phyloP scores from a whole-genome alignment of 805 yeast species.

The Candida berthetii region DNA sequence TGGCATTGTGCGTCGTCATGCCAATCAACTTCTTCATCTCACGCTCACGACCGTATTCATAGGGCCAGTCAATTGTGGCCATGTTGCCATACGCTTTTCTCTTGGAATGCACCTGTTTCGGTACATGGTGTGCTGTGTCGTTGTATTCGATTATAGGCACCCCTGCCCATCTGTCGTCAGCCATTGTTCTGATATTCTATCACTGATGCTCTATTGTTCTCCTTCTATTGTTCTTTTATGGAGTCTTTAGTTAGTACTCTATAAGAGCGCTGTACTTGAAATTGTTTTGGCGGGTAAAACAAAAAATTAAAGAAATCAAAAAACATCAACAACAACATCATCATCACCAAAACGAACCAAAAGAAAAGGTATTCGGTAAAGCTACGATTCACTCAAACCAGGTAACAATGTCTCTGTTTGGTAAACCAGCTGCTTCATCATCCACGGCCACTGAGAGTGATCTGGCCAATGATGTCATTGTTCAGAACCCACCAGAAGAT shows the following conservation, averaged over 20 bases:
- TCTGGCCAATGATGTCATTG: constrained; percentile 60
- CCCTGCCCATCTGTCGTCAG: neutral
- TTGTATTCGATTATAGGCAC: neutral
- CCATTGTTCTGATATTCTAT: neutral
- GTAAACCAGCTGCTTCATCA: constrained; percentile 17
- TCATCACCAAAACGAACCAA: too few species aligned
- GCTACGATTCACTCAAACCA: too few species aligned
- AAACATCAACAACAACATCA: too few species aligned
- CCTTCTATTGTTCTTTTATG: neutral
- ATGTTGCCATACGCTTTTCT: constrained; percentile 27
- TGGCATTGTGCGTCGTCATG: neutral
- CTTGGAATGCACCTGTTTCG: neutral
- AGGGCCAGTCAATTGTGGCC: constrained; percentile 47
- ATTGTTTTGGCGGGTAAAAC: too few species aligned
- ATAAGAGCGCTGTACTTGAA: too few species aligned
- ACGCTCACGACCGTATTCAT: constrained; percentile 28
- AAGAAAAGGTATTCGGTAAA: too few species aligned
- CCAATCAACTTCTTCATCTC: constrained; percentile 1
- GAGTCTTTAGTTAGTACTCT: too few species aligned
- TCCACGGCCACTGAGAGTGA: constrained; percentile 30
- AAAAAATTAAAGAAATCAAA: too few species aligned
- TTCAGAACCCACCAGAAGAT: constrained; percentile 87
- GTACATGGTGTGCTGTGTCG: neutral
- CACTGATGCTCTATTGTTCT: too few species aligned
- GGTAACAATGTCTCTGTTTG: constrained; percentile 30